These are phyloP conservation scores for Xylaria castorea DNA, from an alignment of 495 filamentous ascomycete genomes.

Conservation along the genomic window DNA sequence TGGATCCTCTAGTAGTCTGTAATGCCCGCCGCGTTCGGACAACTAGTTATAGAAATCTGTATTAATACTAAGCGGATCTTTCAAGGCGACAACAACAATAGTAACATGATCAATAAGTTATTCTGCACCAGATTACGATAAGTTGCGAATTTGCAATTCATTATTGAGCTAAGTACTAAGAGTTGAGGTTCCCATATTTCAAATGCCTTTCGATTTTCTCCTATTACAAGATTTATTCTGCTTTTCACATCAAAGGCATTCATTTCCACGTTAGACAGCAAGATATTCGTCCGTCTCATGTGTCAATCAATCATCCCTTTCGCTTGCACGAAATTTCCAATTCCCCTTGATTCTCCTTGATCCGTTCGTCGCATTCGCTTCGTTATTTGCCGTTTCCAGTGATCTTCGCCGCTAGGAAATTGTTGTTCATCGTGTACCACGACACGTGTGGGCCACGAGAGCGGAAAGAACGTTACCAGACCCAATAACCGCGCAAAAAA, in stretches of 20 bases:
- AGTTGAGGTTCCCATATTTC: neutral
- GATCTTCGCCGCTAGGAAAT: neutral
- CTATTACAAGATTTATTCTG: constrained; percentile 16
- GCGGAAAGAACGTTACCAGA: constrained; percentile 7
- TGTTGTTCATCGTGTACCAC: neutral
- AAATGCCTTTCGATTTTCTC: constrained; percentile 20
- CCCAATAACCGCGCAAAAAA: constrained; percentile 21
- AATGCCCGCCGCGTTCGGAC: neutral
- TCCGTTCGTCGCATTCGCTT: constrained; percentile 7
- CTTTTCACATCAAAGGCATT: constrained; percentile 8
- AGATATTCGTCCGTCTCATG: constrained; percentile 22
- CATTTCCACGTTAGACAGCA: constrained; percentile 13
- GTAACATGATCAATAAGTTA: neutral
- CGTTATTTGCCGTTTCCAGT: constrained; percentile 6
- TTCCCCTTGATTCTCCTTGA: constrained; percentile 8
- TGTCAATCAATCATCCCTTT: constrained; percentile 16
- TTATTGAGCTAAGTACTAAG: neutral
- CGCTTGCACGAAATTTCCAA: constrained; percentile 21
- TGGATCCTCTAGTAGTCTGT: no score
- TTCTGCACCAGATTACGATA: neutral
- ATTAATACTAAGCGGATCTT: neutral
- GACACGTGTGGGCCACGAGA: constrained; percentile 1
- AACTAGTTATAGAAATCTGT: neutral
- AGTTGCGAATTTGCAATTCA: neutral
- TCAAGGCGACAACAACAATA: neutral